Base-by-base conservation (phyloP, 306 rosid genomes). In the Dalbergia cultrata region DNA sequence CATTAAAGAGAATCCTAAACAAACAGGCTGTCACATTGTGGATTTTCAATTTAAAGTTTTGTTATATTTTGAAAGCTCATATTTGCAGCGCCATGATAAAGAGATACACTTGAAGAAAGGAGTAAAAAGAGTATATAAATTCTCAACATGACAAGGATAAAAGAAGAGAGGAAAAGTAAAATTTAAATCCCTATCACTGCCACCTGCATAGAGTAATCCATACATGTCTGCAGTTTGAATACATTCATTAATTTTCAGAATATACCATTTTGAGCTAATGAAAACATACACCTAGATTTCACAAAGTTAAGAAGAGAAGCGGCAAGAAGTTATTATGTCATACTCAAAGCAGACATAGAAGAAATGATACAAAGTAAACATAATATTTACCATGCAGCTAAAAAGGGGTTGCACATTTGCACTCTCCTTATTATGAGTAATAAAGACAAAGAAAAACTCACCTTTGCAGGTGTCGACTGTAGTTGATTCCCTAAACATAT, bases 401-500 rank as follows among this genome's bases (percentile, higher is more conserved):
- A 75, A 75, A 66, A 26, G 3, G 31, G 31, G 31, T 26, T 26
- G 31, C 31, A 45, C 43, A 58, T 5, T 43, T 21, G 35, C 43
- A 39, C 41, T 62, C 56, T 63, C 70, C 70, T 71, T 39, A 72
- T 45, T 61, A 49, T 33, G 54, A 78, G 64, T 75, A 57, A 62
- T 0, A 34, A 44, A 62, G 70, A 49, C 18, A 22, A 78, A 22
- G 70, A 70, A 49, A 61, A 69, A 76, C 83, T 90, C 80, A 95
- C 99, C 78, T 80, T 84, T 79, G 81, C 87, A 83, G 64, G 82
- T 82, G 56, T 72, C 82, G 37, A 73, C 74, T 73, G 87, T 67
- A 35, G 91, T 83, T 8, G 94, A 83, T 68, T 79, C 95, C 4
- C 66, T 82, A 76, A 95, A 95, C 99, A 95, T 93, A 80, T 95